phyloP scores from a whole-genome alignment of 345 rosid species.

The Arabidopsis suecica region DNA sequence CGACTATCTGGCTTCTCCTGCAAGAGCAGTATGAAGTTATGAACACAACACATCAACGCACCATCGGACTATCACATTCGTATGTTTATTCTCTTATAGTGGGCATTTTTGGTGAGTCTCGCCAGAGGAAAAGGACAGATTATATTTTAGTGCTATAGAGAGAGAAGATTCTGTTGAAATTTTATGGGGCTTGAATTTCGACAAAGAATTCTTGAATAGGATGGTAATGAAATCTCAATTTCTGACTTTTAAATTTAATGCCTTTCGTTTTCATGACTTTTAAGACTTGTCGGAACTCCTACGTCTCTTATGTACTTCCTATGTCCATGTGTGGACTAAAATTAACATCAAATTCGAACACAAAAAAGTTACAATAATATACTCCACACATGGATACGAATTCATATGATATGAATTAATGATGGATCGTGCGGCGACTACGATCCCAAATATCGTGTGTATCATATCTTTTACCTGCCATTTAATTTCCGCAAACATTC shows the following conservation, averaged over 20 bases:
- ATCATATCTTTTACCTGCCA: neutral
- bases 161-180: conserved; percentile 20
- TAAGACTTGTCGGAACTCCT: conserved; percentile 9
- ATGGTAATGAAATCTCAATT: conserved; percentile 29
- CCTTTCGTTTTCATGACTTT: conserved; percentile 37
- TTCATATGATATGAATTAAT: neutral
- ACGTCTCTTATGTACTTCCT: conserved; percentile 31
- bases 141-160: conserved; percentile 14
- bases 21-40: conserved; percentile 2
- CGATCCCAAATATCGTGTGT: neutral
- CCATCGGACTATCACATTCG: neutral
- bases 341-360: conserved; percentile 1
- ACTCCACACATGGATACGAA: too few relatives aligned
- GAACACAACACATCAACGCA: neutral
- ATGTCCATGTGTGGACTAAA: conserved; percentile 32
- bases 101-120: conserved; percentile 32
- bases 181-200: neutral
- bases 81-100: conserved; percentile 10
- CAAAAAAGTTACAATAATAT: neutral
- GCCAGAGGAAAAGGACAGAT: conserved; percentile 33
- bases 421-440: conserved; percentile 10
- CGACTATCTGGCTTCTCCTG: conserved; percentile 24
- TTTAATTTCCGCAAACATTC: neutral
- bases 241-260: conserved; percentile 2
- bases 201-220: conserved; percentile 6